phyloP scores from a whole-genome alignment of 2,329 filamentous ascomycete genomes.

The Dendrostoma leiphaemia region DNA sequence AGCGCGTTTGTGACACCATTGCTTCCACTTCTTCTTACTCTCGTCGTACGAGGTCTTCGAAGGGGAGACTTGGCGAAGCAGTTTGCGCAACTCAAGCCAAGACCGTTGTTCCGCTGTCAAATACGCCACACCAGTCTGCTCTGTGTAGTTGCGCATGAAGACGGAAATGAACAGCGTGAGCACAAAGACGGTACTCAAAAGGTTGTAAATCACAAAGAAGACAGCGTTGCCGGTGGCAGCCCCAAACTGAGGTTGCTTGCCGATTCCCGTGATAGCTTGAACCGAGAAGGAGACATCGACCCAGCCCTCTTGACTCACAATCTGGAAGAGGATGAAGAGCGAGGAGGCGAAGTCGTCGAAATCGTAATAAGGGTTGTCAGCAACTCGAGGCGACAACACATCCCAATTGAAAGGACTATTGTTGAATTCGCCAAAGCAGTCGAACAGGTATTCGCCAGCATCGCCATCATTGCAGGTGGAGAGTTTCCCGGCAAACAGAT shows the following conservation, averaged over 20 bases:
- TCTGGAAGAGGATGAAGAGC: slow-evolving; percentile 95
- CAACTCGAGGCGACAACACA: slow-evolving; percentile 78
- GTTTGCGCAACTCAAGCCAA: slow-evolving; percentile 91
- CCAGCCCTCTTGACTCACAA: slow-evolving; percentile 98
- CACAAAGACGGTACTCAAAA: slow-evolving; percentile 93
- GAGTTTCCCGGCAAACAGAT: slow-evolving; percentile 84
- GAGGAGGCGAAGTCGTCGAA: slow-evolving; percentile 96
- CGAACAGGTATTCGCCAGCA: slow-evolving; percentile 56
- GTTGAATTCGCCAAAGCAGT: slow-evolving; percentile 83
- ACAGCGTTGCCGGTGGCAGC: slow-evolving; percentile 80
- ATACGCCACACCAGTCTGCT: slow-evolving; percentile 96
- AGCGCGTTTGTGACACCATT: slow-evolving; percentile 92
- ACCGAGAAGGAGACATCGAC: slow-evolving; percentile 84
- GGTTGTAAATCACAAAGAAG: slow-evolving; percentile 95
- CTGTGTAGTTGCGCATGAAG: slow-evolving; percentile 99
- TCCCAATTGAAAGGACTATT: slow-evolving; percentile 80
- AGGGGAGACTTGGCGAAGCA: slow-evolving; percentile 87
- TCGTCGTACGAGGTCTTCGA: slow-evolving; percentile 87
- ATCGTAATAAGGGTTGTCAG: slow-evolving; percentile 78
- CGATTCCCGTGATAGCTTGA: slow-evolving; percentile 76
- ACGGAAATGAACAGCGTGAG: slow-evolving; percentile 97
- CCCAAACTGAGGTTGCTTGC: slow-evolving; percentile 68
- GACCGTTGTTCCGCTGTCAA: slow-evolving; percentile 93
- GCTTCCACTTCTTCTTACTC: slow-evolving; percentile 74
- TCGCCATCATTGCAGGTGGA: slow-evolving; percentile 74